These are phyloP conservation scores for Dorcoceras hygrometricum DNA, from an alignment of 257 asterid genomes.

Conservation along the genomic window DNA sequence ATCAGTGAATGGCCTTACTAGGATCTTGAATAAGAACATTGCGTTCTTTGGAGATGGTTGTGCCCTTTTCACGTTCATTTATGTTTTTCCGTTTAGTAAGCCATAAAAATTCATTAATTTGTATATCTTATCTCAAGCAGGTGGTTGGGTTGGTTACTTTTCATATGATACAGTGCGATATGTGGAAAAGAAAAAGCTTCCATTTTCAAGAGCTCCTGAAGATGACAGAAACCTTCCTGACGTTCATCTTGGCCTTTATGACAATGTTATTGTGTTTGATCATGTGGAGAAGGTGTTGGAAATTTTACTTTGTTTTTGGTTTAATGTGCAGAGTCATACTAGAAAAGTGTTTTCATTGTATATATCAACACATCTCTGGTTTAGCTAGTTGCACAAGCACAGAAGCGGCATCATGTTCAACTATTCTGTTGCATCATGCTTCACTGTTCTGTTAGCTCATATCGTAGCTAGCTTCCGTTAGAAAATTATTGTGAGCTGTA, in stretches of 20 bases:
- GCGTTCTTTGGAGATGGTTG: constrained; percentile 10
- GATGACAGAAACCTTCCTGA: constrained; percentile 96
- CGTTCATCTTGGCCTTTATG: constrained; percentile 94
- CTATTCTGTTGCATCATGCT: constrained; percentile 20
- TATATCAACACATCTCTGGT: constrained; percentile 5
- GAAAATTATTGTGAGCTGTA: constrained; percentile 3
- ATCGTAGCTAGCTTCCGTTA: constrained; percentile 15
- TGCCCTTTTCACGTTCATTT: background rate
- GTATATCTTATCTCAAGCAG: constrained; percentile 44
- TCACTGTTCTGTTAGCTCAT: constrained; percentile 21
- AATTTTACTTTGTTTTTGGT: constrained; percentile 9
- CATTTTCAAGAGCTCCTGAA: constrained; percentile 72
- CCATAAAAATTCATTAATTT: constrained; percentile 12
- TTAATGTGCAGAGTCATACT: background rate
- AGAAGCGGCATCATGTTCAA: constrained; percentile 20
- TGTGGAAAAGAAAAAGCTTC: constrained; percentile 88
- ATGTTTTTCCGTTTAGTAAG: constrained; percentile 1
- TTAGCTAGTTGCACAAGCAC: constrained; percentile 17
- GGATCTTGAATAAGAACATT: constrained; percentile 10
- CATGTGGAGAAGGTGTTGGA: constrained; percentile 86
- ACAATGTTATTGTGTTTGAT: constrained; percentile 91
- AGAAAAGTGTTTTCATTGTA: constrained; percentile 10
- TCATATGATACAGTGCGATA: constrained; percentile 95
- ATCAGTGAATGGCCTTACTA: constrained; percentile 8
- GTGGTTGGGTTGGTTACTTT: constrained; percentile 99